Evolutionary conservation across 768 basidiomycete genomes (phyloP), one percentile per base, ranked within the genome.

Genomic region (Trametes maxima): DNA sequence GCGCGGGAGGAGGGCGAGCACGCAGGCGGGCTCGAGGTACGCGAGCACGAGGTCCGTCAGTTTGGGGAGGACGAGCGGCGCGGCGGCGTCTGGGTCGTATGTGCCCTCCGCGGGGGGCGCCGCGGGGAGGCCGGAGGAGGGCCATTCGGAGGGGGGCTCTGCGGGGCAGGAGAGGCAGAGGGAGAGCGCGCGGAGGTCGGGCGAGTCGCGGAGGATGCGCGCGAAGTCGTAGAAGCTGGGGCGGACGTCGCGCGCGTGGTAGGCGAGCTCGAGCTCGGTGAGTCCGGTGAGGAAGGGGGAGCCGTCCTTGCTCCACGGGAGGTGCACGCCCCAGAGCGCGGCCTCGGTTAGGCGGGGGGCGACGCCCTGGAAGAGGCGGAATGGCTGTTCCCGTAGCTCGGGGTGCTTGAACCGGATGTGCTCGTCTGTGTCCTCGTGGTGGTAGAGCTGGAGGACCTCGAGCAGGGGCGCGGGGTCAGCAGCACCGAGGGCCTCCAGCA

Each of bases 251-350:
- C 79, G 76, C 10, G 80, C 71, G 65, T 89, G 88, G 73, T 81
- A 89, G 0, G 84, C 81, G 43, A 91, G 75, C 65, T 87, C 82
- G 21, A 91, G 69, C 16, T 82, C 78, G 22, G 65, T 68, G 28
- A 91, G 73, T 14, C 76, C 78, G 17, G 67, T 63, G 24, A 88
- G 75, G 65, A 83, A 77, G 0, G 52, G 63, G 10, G 79, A 75
- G 33, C 22, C 47, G 12, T 49, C 57, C 36, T 77, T 74, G 33
- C 79, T 75, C 90, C 90, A 92, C 58, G 85, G 80, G 36, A 91
- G 71, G 62, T 89, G 89, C 5, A 90, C 85, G 40, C 88, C 89
- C 85, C 86, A 89, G 25, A 92, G 75, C 11, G 76, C 74, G 36
- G 84, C 71, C 4, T 73, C 67, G 19, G 70, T 73, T 14, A 92